A percentile compares a stretch with the other conserved stretches of the same genome.
phyloP scores from a whole-genome alignment of 208 protist species.

The Acanthamoeba healyi region DNA sequence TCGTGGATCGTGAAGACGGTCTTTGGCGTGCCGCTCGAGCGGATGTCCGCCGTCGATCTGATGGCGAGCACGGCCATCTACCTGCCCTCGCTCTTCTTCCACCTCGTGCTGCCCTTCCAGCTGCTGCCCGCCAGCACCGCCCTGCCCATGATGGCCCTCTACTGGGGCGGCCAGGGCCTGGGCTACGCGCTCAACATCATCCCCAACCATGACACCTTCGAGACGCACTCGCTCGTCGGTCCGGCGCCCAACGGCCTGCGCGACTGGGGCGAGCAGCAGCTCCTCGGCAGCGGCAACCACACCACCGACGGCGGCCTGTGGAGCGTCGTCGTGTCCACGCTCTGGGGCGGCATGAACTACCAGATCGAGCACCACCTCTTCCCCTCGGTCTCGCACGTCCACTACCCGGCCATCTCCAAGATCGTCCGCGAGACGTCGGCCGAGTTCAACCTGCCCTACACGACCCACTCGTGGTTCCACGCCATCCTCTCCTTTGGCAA shows the following conservation, averaged over 20 bases:
- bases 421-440: not conserved
- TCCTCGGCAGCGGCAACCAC: slow-evolving; percentile 69
- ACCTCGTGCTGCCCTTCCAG: slow-evolving; percentile 69
- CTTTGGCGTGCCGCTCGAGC: slow-evolving; percentile 52
- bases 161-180: slow-evolving; percentile 63
- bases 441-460: slow-evolving; percentile 63
- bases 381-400: slow-evolving; percentile 39
- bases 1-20: slow-evolving; percentile 2
- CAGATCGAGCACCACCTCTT: slow-evolving; percentile 76
- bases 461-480: slow-evolving; percentile 72
- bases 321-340: slow-evolving; percentile 82
- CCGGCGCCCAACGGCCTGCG: not conserved
- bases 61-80: slow-evolving; percentile 44
- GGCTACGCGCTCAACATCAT: slow-evolving; percentile 59
- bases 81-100: slow-evolving; percentile 66
- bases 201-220: slow-evolving; percentile 69
- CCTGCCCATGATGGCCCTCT: not conserved
- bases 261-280: slow-evolving; percentile 73
- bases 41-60: not conserved
- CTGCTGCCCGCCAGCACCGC: slow-evolving; percentile 26
- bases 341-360: slow-evolving; percentile 75
- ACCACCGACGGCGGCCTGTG: slow-evolving; percentile 54
- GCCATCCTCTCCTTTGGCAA: slow-evolving; percentile 49
- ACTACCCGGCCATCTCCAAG: slow-evolving; percentile 59
- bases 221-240: slow-evolving; percentile 26